Base-by-base conservation (phyloP, 192 early-diverging fungal species). In the Pecoramyces ruminantium region DNA sequence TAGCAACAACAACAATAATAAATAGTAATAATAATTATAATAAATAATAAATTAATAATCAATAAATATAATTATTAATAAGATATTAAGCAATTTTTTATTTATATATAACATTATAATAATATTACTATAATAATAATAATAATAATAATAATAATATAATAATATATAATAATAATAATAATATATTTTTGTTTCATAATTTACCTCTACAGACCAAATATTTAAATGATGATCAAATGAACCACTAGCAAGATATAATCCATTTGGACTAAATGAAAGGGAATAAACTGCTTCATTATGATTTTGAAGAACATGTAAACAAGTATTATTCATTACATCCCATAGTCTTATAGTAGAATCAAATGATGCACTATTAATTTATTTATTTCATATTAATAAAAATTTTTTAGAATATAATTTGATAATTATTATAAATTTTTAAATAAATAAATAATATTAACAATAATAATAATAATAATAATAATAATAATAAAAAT, bases 291-390 rank as follows among this genome's bases (percentile, higher is more conserved):
- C 67, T 15, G 83, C 78, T 27, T 83, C 81, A 27, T 28, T 29
- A 79, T 83, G 83, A 29, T 78, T 25, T 16, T 16, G 28, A 16
- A 83, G 83, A 21, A 34, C 29, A 79, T 79, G 91, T 29, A 94
- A 38, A 83, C 93, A 94, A 0, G 87, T 83, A 29, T 89, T 90
- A 25, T 86, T 88, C 21, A 87, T 84, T 3, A 92, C 91, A 86
- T 98, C 95, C 96, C 96, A 98, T 17, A 98, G 81, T 29, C 94
- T 88, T 38, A 95, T 88, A 3, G 93, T 92, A 13, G 88, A 89
- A 84, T 97, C 96, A 82, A 95, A 95, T 25, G 92, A 92, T 16
- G 90, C 87, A 13, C 86, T 88, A 80, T 29, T 29, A 29, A 6
- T n/a, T 25, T 42, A 40, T 42, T 2, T 13, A 29, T 77, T 25